These are phyloP conservation scores for Helianthus tuberosus DNA, from an alignment of 129 eudicot genomes.

Conservation along the genomic window DNA sequence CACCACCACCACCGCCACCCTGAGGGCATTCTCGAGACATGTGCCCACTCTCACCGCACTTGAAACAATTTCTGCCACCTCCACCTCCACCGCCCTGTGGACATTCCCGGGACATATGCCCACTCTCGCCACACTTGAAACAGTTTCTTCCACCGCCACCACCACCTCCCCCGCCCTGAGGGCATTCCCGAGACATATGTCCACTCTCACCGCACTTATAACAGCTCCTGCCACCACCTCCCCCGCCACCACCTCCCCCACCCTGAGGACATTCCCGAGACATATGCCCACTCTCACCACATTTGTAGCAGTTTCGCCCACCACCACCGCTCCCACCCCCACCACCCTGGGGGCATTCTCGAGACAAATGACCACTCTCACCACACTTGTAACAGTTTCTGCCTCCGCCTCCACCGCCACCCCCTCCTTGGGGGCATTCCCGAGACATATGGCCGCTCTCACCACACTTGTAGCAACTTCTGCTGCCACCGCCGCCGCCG, in stretches of 20 bases:
- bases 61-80: slow-evolving; percentile 13
- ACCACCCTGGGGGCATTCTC: slow-evolving; percentile 30
- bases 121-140: slow-evolving; percentile 29
- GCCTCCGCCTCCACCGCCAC: slow-evolving; percentile 29
- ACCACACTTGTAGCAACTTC: slow-evolving; percentile 26
- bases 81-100: slow-evolving; percentile 30
- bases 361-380: slow-evolving; percentile 33
- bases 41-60: slow-evolving; percentile 15
- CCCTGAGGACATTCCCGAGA: slow-evolving; percentile 34
- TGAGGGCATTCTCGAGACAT: slow-evolving; percentile 23
- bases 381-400: slow-evolving; percentile 35
- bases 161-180: slow-evolving; percentile 31
- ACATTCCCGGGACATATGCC: slow-evolving; percentile 35
- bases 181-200: slow-evolving; percentile 33
- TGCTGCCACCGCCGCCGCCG: slow-evolving; percentile 21
- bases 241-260: slow-evolving; percentile 30
- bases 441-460: slow-evolving; percentile 29
- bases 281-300: slow-evolving; percentile 39
- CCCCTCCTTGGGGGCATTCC: slow-evolving; percentile 31
- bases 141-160: slow-evolving; percentile 19
- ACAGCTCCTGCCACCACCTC: slow-evolving; percentile 15
- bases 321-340: slow-evolving; percentile 26
- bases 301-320: slow-evolving; percentile 22
- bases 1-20: slow-evolving; percentile 15
- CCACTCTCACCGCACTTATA: slow-evolving; percentile 27